Evolutionary conservation across 805 yeast genomes (phyloP).

Genomic region (Candida coquimbonensis): DNA sequence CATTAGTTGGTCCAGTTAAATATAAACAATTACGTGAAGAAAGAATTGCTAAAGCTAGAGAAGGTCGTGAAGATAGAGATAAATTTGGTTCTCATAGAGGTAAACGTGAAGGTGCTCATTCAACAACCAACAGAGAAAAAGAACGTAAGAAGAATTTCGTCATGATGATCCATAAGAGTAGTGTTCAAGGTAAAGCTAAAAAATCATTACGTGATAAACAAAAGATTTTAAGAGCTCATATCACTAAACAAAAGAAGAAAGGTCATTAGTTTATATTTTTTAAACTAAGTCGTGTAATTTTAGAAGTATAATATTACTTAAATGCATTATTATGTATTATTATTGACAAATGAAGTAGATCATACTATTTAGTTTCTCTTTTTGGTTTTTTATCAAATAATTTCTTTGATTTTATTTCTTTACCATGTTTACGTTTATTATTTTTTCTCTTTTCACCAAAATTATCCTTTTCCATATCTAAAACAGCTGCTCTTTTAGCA

Average conservation of each 20-base stretch:
- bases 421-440: slow-evolving; percentile 33
- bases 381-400: background rate
- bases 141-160: slow-evolving; percentile 97
- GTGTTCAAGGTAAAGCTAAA: slow-evolving; percentile 90
- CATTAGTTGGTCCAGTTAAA: slow-evolving; percentile 65
- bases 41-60: slow-evolving; percentile 76
- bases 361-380: too few relatives aligned
- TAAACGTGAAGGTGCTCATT: slow-evolving; percentile 64
- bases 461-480: slow-evolving; percentile 89
- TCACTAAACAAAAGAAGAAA: slow-evolving; percentile 85
- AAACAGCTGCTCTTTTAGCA: slow-evolving; percentile 83
- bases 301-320: background rate
- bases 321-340: background rate
- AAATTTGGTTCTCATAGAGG: slow-evolving; percentile 87
- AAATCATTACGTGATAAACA: slow-evolving; percentile 88
- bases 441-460: slow-evolving; percentile 69
- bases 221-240: slow-evolving; percentile 77
- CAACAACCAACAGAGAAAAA: slow-evolving; percentile 94
- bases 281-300: slow-evolving; percentile 1
- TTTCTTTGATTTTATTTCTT: slow-evolving; percentile 6
- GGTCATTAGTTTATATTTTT: slow-evolving; percentile 37
- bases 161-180: slow-evolving; percentile 95
- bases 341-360: background rate
- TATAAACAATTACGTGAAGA: slow-evolving; percentile 87
- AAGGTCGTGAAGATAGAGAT: slow-evolving; percentile 91